Evolutionary conservation across 305 asterid species (phyloP).

Genomic region (Nicotiana rustica): DNA sequence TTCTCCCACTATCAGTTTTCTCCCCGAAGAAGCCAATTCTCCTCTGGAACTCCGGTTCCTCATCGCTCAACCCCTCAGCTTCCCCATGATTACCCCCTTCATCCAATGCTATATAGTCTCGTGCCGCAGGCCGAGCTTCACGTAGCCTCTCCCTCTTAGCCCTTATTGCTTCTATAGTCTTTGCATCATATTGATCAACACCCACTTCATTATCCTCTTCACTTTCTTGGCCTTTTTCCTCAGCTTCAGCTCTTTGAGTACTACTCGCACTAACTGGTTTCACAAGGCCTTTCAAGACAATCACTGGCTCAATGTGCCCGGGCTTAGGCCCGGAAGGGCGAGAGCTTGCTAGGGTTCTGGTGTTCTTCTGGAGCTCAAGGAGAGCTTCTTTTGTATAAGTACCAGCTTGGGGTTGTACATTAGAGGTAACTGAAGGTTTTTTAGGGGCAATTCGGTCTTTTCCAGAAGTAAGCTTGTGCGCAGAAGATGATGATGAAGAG

Average conservation of each 20-base stretch:
- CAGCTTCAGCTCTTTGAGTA: slow-evolving; percentile 38
- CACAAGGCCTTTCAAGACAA: slow-evolving; percentile 35
- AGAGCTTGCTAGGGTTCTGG: slow-evolving; percentile 72
- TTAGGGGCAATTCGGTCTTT: slow-evolving; percentile 63
- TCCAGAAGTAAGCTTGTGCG: slow-evolving; percentile 64
- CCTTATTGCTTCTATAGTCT: slow-evolving; percentile 70
- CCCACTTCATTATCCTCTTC: slow-evolving; percentile 45
- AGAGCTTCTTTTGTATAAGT: slow-evolving; percentile 88
- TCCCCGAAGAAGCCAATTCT: slow-evolving; percentile 93
- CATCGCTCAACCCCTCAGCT: slow-evolving; percentile 93
- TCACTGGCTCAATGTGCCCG: slow-evolving; percentile 70
- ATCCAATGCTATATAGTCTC: slow-evolving; percentile 84
- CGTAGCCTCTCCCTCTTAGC: slow-evolving; percentile 91
- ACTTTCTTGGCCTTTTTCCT: slow-evolving; percentile 37
- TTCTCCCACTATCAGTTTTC: slow-evolving; percentile 63
- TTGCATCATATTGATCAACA: slow-evolving; percentile 44
- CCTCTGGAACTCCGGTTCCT: slow-evolving; percentile 85
- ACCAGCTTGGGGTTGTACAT: slow-evolving; percentile 95
- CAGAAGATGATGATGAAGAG: slow-evolving; percentile 55
- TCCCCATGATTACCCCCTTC: slow-evolving; percentile 97
- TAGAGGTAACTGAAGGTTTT: slow-evolving; percentile 66
- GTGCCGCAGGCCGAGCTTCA: slow-evolving; percentile 80
- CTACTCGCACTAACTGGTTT: slow-evolving; percentile 48
- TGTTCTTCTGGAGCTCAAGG: slow-evolving; percentile 93
- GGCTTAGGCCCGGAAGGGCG: slow-evolving; percentile 39